A percentile compares a stretch with the other conserved stretches of the same genome.
These are phyloP conservation scores for Trichosphaerium sp. DNA, from an alignment of 78 protist genomes.

Conservation along the genomic window DNA sequence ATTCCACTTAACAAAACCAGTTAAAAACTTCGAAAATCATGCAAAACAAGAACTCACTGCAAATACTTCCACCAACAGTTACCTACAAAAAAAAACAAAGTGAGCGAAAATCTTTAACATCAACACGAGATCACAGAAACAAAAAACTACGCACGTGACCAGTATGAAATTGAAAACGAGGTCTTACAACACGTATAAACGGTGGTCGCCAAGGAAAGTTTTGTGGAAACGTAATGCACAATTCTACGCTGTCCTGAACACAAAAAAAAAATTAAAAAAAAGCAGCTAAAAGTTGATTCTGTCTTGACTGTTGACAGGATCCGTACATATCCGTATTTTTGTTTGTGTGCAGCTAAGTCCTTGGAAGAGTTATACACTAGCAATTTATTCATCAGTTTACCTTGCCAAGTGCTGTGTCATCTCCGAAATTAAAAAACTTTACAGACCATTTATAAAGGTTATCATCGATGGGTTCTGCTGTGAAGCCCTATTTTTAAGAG, in stretches of 20 bases:
- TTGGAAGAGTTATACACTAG: neutral
- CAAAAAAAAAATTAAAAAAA: neutral
- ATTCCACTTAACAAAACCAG: neutral
- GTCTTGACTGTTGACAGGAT: no score
- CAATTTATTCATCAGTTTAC: neutral
- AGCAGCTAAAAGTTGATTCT: neutral
- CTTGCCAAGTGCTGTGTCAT: neutral
- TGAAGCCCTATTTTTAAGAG: neutral
- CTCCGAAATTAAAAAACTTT: neutral
- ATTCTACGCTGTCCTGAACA: neutral
- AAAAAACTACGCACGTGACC: neutral
- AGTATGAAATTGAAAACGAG: neutral
- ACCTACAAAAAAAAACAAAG: neutral
- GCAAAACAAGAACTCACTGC: neutral
- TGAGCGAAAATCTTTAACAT: neutral
- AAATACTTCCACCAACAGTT: neutral
- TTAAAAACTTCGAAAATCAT: neutral
- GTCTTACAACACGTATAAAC: neutral
- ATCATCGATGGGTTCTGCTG: conserved; percentile 6
- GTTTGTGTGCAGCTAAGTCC: neutral
- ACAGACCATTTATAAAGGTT: neutral
- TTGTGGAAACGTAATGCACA: neutral
- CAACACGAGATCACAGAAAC: neutral
- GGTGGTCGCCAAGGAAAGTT: neutral
- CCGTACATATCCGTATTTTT: neutral